Evolutionary conservation across 2,329 filamentous ascomycete species (phyloP), one percentile per base, ranked within the genome.

Genomic region (Coleophoma crateriformis): DNA sequence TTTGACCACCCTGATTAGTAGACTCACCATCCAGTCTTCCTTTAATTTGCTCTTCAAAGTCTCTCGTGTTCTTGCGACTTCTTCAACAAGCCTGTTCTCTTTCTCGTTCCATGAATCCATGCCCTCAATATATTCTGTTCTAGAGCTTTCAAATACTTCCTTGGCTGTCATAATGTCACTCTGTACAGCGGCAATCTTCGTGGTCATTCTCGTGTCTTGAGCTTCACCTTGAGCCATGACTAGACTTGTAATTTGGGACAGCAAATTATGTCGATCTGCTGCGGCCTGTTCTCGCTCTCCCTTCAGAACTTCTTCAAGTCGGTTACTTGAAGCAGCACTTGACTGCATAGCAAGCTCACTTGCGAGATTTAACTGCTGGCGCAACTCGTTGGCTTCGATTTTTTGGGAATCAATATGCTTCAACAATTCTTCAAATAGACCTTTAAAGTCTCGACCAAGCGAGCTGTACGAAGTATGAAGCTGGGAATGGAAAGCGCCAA

Each of bases 391-490:
- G 1, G 87, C 86, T 64, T 96, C 90, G 8, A 75, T 73, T 60
- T 87, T 87, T 64, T 97, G 92, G 10, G 82, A 75, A 35, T 82
- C 80, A 49, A 96, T 77, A 58, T 90, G 85, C 54, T 78, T 81
- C 45, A 88, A 75, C 45, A 96, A 75, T 12, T 88, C 84, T 56
- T 96, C 90, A 58, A 97, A 96, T 20, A 92, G 80, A 5, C 73
- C 72, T 65, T 92, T 95, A 72, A 96, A 90, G 58, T 97, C 90
- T 52, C 85, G 84, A 8, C 90, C 90, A 2, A 97, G 78, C 1
- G 81, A 78, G 57, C 84, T 87, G 66, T 96, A 96, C 0, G 92
- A 96, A 12, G 81, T 72, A 61, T 95, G 90, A 32, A 97, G 78
- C 74, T 92, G 84, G 45, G 76, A 80, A 66, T 96, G 90, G 61